Evolutionary conservation across 768 basidiomycete genomes (phyloP), one percentile per base, ranked within the genome.

Genomic region (Glaciozyma antarctica): DNA sequence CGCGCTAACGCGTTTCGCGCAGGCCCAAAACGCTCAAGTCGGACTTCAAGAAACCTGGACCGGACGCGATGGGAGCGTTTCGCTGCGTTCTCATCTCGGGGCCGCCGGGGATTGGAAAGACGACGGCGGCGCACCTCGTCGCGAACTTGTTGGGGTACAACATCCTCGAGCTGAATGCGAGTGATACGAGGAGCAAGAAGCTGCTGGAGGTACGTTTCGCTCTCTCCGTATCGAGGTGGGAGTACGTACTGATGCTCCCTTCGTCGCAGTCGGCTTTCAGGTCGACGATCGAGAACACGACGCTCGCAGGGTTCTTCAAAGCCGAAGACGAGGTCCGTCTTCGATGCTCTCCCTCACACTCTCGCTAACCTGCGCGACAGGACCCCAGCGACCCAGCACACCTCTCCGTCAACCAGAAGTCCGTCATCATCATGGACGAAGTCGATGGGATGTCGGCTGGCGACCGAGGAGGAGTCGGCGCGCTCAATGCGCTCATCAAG

Each of bases 381-480:
- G n/a, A 12, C 49, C 13, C n/a, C n/a, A 22, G n/a, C 49, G 49
- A 51, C 24, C n/a, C 26, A 5, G 49, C 49, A 5, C 67, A 82
- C 84, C 80, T 93, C 3, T 74, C 79, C 21, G 85, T 97, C 69
- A 91, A 88, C 0, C 83, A 88, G 71, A 84, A 81, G 75, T 83
- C 88, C 0, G 90, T 91, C 69, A 79, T 99, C 53, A 98, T 99
- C 75, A 97, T 99, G 94, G 95, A 99, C 73, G 95, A 99, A 75
- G 94, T 98, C 3, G 95, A 99, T 70, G 95, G 95, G 2, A 99
- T 98, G 93, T 94, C 91, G 8, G 88, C 89, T 5, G 95, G 95
- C 22, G 95, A 99, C 77, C 82, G 95, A 53, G 95, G 95, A 21
- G 95, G 95, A 62, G 89, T 98, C 2, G 94, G 90, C 28, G 95